Evolutionary conservation across 305 asterid species (phyloP).

Genomic region (Rubia peregrina): DNA sequence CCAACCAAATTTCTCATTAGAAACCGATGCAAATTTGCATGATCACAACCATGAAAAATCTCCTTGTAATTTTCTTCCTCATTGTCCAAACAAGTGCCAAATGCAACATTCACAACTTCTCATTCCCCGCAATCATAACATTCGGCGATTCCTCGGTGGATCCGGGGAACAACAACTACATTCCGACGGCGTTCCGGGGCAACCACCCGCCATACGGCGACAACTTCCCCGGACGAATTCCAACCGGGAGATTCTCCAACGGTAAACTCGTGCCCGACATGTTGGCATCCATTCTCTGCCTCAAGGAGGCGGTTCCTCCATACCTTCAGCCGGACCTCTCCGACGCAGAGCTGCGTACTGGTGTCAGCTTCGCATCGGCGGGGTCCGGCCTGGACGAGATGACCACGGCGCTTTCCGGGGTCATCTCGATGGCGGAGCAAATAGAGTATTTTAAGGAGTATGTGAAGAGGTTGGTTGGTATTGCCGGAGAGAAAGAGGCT

Average conservation of each 20-base stretch:
- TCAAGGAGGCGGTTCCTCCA: constrained; percentile 10
- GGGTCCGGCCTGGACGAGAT: constrained; percentile 35
- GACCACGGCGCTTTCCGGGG: constrained; percentile 39
- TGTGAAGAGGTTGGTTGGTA: constrained; percentile 26
- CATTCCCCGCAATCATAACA: constrained; percentile 42
- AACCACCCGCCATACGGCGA: constrained; percentile 57
- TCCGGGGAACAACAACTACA: constrained; percentile 66
- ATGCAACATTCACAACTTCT: constrained; percentile 16
- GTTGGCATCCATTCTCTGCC: constrained; percentile 48
- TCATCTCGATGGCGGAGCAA: constrained; percentile 45
- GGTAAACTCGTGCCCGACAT: constrained; percentile 66
- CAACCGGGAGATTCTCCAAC: constrained; percentile 64
- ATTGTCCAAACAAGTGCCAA: not conserved
- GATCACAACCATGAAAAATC: not conserved
- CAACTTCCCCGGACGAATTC: constrained; percentile 36
- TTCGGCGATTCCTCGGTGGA: constrained; percentile 70
- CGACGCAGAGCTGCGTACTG: not conserved
- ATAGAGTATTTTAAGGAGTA: constrained; percentile 28
- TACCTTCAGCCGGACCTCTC: not conserved
- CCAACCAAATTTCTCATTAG: not conserved
- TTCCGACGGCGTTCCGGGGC: constrained; percentile 35
- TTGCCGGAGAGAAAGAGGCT: constrained; percentile 38
- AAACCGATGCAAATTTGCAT: not conserved
- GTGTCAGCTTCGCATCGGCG: not conserved
- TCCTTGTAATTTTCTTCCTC: not conserved